These are phyloP conservation scores for Hypericum androsaemum DNA, from an alignment of 345 rosid genomes.

Conservation along the genomic window DNA sequence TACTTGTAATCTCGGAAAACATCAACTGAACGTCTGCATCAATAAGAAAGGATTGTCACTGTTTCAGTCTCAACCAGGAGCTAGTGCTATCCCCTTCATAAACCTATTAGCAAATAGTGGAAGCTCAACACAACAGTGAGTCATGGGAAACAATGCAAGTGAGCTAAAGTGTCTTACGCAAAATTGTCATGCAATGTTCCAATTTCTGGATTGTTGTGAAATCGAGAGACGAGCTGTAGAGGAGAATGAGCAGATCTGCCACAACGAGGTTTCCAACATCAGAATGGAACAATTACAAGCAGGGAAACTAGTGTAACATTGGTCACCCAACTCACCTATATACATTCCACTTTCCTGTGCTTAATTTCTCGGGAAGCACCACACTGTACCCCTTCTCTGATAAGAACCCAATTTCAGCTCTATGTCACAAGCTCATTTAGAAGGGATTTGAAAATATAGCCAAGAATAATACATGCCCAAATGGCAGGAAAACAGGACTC, in stretches of 20 bases:
- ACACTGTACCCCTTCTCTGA: slow-evolving; percentile 82
- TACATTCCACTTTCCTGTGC: slow-evolving; percentile 86
- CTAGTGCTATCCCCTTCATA: no score
- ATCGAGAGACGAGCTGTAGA: slow-evolving; percentile 62
- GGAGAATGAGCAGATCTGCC: slow-evolving; percentile 78
- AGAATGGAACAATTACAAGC: slow-evolving; percentile 1
- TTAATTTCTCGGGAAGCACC: slow-evolving; percentile 89
- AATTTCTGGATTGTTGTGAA: slow-evolving; percentile 76
- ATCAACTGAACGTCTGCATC: slow-evolving; percentile 57
- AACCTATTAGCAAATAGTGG: no score
- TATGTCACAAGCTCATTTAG: no score
- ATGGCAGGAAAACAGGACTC: no score
- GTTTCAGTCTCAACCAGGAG: no score
- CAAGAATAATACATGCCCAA: no score
- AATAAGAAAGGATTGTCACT: not conserved
- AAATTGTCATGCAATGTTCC: slow-evolving; percentile 90
- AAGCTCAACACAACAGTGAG: no score
- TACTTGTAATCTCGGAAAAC: slow-evolving; percentile 73
- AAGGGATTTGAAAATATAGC: no score
- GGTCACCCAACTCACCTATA: slow-evolving; percentile 42
- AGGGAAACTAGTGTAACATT: not conserved
- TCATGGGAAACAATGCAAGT: not conserved
- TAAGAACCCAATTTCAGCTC: slow-evolving; percentile 12
- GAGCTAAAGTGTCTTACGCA: slow-evolving; percentile 42
- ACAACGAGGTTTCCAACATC: not conserved